A percentile compares a stretch with the other conserved stretches of the same genome.
Conservation (phyloP, 106 monocot species). For the Dendrobium chrysotoxum region DNA sequence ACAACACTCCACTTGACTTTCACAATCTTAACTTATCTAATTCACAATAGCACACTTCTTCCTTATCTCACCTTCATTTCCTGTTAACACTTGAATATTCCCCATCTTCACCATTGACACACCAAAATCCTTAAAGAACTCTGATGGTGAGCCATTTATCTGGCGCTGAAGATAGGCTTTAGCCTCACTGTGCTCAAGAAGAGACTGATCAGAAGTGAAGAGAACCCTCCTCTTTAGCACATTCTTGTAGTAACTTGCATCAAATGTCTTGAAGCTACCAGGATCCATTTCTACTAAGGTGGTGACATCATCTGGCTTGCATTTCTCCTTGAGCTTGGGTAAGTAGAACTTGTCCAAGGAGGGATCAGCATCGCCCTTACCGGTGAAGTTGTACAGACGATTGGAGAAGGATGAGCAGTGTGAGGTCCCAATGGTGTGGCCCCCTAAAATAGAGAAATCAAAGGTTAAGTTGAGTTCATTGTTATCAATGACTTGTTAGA, state of each 20-base stretch:
- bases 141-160: background rate
- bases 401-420: constrained; percentile 34
- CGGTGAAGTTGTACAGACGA: constrained; percentile 53
- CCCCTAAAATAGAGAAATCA: constrained; percentile 10
- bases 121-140: constrained; percentile 23
- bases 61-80: constrained; percentile 43
- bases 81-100: constrained; percentile 37
- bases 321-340: constrained; percentile 30
- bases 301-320: constrained; percentile 30
- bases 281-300: constrained; percentile 51
- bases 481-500: too few species aligned
- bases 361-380: constrained; percentile 36
- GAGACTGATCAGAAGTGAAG: constrained; percentile 44
- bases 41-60: constrained; percentile 43
- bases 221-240: constrained; percentile 31
- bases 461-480: too few species aligned
- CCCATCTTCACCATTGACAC: constrained; percentile 48
- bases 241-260: constrained; percentile 30
- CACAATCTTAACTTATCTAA: background rate
- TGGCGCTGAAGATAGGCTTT: constrained; percentile 9
- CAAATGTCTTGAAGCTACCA: constrained; percentile 41
- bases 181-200: constrained; percentile 13
- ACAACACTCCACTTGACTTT: background rate
- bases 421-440: constrained; percentile 39
- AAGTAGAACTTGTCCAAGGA: constrained; percentile 33